Evolutionary conservation across 2,329 filamentous ascomycete genomes (phyloP).

Genomic region (Phoma herbarum): DNA sequence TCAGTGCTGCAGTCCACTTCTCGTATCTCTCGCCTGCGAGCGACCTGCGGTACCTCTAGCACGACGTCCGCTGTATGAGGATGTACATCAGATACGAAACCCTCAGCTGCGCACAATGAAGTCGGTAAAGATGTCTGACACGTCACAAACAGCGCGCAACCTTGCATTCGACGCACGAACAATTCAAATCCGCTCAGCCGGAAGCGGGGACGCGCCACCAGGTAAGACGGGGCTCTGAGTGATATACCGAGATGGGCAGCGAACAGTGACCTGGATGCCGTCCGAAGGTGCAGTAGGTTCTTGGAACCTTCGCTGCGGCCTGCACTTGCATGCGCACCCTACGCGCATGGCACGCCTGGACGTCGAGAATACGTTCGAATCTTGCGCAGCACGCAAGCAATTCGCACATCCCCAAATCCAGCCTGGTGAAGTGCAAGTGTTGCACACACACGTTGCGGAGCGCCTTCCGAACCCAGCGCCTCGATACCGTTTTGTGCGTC

Average conservation of each 20-base stretch:
- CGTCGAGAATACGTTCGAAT: neutral
- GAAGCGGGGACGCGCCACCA: slow-evolving; percentile 5
- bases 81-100: slow-evolving; percentile 4
- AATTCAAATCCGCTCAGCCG: slow-evolving; percentile 4
- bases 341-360: neutral
- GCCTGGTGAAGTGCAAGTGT: slow-evolving; percentile 4
- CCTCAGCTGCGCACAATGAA: neutral
- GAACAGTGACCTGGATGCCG: neutral
- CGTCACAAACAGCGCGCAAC: slow-evolving; percentile 6
- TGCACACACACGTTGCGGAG: slow-evolving; percentile 16
- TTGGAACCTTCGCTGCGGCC: neutral
- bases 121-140: slow-evolving; percentile 11
- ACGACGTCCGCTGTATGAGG: slow-evolving; percentile 6
- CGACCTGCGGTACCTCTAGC: slow-evolving; percentile 4
- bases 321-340: neutral
- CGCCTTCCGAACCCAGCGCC: slow-evolving; percentile 4
- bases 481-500: slow-evolving; percentile 11
- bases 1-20: neutral
- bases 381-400: neutral
- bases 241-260: slow-evolving; percentile 1
- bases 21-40: slow-evolving; percentile 1
- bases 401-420: neutral
- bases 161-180: neutral
- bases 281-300: neutral
- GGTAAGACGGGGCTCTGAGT: neutral